These are phyloP conservation scores for Phytophthora pisi DNA, from an alignment of 352 stramenopile genomes.

Conservation along the genomic window DNA sequence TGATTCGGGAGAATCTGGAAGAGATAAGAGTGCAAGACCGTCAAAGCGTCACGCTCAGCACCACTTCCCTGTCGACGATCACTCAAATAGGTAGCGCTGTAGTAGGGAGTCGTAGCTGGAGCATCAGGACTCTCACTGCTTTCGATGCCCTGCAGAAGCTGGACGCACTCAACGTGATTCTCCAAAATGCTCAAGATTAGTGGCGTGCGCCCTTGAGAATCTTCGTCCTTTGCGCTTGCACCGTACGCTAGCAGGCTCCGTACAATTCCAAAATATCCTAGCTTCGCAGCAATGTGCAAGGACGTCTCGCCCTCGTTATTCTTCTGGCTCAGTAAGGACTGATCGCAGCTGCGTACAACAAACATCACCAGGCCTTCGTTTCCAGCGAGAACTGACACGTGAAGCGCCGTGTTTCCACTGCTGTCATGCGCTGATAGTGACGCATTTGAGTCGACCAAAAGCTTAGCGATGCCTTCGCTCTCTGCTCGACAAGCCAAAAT, in stretches of 20 bases:
- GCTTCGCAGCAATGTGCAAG: constrained; percentile 84
- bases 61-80: constrained; percentile 14
- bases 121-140: constrained; percentile 16
- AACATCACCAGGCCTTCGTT: constrained; percentile 79
- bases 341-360: constrained; percentile 66
- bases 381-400: constrained; percentile 78
- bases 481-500: constrained; percentile 54
- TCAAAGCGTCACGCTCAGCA: constrained; percentile 32
- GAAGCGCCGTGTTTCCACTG: constrained; percentile 88
- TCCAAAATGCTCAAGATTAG: constrained; percentile 75
- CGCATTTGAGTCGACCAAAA: constrained; percentile 56
- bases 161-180: constrained; percentile 69
- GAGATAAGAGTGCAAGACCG: constrained; percentile 31
- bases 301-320: constrained; percentile 91
- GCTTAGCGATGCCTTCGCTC: constrained; percentile 44
- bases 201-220: constrained; percentile 62
- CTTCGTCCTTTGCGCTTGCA: constrained; percentile 50
- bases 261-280: constrained; percentile 50
- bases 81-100: constrained; percentile 9
- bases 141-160: constrained; percentile 54
- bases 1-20: constrained; percentile 30
- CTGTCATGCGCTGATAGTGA: constrained; percentile 78
- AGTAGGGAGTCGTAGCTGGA: constrained; percentile 9
- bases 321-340: constrained; percentile 80
- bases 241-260: constrained; percentile 47